Base-by-base conservation (phyloP, 1,284 basidiomycete genomes). In the Ustilago esculenta region DNA sequence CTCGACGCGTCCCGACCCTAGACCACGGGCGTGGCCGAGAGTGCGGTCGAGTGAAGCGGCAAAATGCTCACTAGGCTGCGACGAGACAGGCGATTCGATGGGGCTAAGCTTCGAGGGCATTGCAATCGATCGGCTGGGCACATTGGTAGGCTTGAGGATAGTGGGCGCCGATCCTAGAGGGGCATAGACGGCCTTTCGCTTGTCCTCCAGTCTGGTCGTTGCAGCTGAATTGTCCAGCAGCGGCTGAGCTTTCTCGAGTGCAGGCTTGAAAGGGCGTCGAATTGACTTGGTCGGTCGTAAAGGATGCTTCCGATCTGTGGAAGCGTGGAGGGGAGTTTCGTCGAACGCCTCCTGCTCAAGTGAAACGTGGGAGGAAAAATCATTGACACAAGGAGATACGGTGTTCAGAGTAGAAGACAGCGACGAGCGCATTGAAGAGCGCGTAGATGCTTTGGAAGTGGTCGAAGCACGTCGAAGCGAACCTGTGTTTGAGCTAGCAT, bases 141-240 rank as follows among this genome's bases (percentile, higher is more conserved):
- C 36, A 14, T 42, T 17, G 20, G 36, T 24, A 3, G 52, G 44
- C n/a, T 56, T 53, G 14, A 63, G n/a, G 14, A 55, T 52, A 4
- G 29, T 49, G 25, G 45, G 61, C 0, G 44, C 46, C 6, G 32
- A 21, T 30, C 45, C 50, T 23, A 44, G 46, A 1, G 41, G 37
- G 5, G 52, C 63, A 9, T 61, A 61, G n/a, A 67, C 53, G 1
- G 48, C 64, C 27, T 67, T 67, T 14, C 64, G 33, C 49, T 67
- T 67, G 18, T 67, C 64, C 27, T 59, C 49, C 3, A 52, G 56
- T 33, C 51, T 51, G 4, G 53, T 64, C 15, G 37, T 12, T 3
- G 20, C 54, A 12, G 37, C 17, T 2, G 37, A 18, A n/a, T 40
- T 33, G 5, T 23, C 12, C 7, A 34, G 29, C 3, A 29, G 1